A percentile compares a stretch with the other conserved stretches of the same genome.
These are phyloP conservation scores for Leptosphaerulina australis DNA, from an alignment of 2,329 filamentous ascomycete species.

Conservation along the genomic window DNA sequence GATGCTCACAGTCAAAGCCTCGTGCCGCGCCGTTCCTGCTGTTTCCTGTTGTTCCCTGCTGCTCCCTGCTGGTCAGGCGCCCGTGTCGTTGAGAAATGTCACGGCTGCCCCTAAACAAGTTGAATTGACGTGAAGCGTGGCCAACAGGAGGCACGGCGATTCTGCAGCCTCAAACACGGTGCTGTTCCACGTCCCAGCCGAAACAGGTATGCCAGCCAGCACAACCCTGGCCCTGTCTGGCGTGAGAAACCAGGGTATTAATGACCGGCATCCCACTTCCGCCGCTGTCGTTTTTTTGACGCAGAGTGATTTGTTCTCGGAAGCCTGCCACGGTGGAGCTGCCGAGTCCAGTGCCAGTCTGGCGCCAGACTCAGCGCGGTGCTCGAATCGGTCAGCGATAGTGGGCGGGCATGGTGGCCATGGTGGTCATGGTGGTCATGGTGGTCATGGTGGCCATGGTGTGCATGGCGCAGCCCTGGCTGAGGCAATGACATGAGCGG, in stretches of 20 bases:
- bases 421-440: no score
- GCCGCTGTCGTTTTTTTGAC: slow-evolving; percentile 41
- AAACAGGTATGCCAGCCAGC: slow-evolving; percentile 45
- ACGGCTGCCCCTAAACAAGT: slow-evolving; percentile 7
- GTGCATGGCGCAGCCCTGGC: slow-evolving; percentile 24
- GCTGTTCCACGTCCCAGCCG: slow-evolving; percentile 26
- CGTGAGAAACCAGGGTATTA: slow-evolving; percentile 18
- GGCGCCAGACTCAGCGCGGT: slow-evolving; percentile 33
- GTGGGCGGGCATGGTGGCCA: no score
- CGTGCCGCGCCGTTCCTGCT: slow-evolving; percentile 18
- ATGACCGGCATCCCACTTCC: slow-evolving; percentile 40
- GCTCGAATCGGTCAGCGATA: slow-evolving; percentile 34
- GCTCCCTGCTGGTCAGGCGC: slow-evolving; percentile 28
- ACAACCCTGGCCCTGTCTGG: slow-evolving; percentile 24
- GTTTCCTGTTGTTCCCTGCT: slow-evolving; percentile 17
- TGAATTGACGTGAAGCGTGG: slow-evolving; percentile 16
- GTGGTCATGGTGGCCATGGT: no score
- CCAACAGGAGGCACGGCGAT: slow-evolving; percentile 19
- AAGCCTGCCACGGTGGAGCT: slow-evolving; percentile 36
- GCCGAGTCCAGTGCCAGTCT: slow-evolving; percentile 34
- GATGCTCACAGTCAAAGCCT: slow-evolving; percentile 30
- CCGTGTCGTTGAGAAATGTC: slow-evolving; percentile 8
- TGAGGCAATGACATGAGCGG: slow-evolving; percentile 18
- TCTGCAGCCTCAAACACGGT: slow-evolving; percentile 34
- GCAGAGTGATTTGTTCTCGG: slow-evolving; percentile 39